Evolutionary conservation across 495 filamentous ascomycete genomes (phyloP).

Genomic region (Astrothelium subdiscretum): DNA sequence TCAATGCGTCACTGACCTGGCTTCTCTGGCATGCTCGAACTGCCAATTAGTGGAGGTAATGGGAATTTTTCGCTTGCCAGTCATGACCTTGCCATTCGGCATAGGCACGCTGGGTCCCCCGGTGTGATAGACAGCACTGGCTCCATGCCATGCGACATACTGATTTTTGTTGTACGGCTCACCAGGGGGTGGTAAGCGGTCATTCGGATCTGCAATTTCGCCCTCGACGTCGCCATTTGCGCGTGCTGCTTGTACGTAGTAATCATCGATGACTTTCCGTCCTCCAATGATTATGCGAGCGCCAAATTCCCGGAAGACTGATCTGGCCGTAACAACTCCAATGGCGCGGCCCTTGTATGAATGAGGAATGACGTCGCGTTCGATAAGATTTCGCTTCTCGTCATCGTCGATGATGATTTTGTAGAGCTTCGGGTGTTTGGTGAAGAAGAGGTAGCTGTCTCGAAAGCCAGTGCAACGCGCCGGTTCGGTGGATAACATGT

Average conservation of each 20-base stretch:
- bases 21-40: slow-evolving; percentile 81
- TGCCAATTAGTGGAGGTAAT: slow-evolving; percentile 98
- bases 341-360: slow-evolving; percentile 97
- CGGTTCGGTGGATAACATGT: slow-evolving; percentile 97
- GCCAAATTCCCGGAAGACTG: slow-evolving; percentile 94
- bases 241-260: slow-evolving; percentile 65
- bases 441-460: slow-evolving; percentile 97
- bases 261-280: slow-evolving; percentile 76
- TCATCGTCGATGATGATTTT: slow-evolving; percentile 93
- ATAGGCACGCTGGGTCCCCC: slow-evolving; percentile 64
- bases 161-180: slow-evolving; percentile 86
- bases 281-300: slow-evolving; percentile 88
- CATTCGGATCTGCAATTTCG: slow-evolving; percentile 77
- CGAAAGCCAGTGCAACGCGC: slow-evolving; percentile 93
- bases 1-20: slow-evolving; percentile 50
- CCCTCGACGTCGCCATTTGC: slow-evolving; percentile 78
- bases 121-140: slow-evolving; percentile 87
- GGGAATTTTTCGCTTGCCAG: slow-evolving; percentile 70
- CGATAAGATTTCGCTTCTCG: slow-evolving; percentile 87
- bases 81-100: slow-evolving; percentile 58
- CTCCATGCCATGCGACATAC: slow-evolving; percentile 96
- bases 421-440: slow-evolving; percentile 85
- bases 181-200: slow-evolving; percentile 56
- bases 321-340: slow-evolving; percentile 90
- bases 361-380: slow-evolving; percentile 87